A percentile compares a stretch with the other conserved stretches of the same genome.
phyloP scores from a whole-genome alignment of 345 rosid species.

The Rubroshorea leprosula region DNA sequence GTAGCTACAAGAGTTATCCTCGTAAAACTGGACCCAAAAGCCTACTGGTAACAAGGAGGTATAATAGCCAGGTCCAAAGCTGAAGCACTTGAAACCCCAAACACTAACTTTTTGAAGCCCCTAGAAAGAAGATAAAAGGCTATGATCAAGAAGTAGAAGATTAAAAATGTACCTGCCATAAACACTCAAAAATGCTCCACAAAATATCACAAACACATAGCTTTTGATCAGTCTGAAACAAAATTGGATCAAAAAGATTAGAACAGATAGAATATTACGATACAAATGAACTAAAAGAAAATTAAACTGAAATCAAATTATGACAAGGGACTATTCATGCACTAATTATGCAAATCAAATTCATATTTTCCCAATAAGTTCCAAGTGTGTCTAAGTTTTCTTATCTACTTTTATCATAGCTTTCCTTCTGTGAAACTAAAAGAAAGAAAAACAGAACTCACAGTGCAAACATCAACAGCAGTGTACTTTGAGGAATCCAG shows the following conservation, averaged over 20 bases:
- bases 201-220: conserved; percentile 98
- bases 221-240: conserved; percentile 97
- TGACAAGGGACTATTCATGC: too few species aligned
- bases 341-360: too few species aligned
- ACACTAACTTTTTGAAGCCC: conserved; percentile 47
- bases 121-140: conserved; percentile 21
- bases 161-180: conserved; percentile 75
- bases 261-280: neutral
- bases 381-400: neutral
- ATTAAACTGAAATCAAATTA: neutral
- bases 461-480: conserved; percentile 97
- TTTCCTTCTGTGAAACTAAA: neutral
- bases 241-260: neutral
- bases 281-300: neutral
- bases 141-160: conserved; percentile 16
- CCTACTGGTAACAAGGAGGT: conserved; percentile 99
- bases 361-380: neutral
- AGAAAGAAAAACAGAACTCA: conserved; percentile 34
- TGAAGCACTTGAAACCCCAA: conserved; percentile 87
- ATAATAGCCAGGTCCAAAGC: conserved; percentile 84
- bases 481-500: conserved; percentile 78
- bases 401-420: too few species aligned
- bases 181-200: conserved; percentile 98
- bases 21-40: conserved; percentile 99
- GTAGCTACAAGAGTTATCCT: conserved; percentile 99